These are phyloP conservation scores for Aspergillus quadricinctus DNA, from an alignment of 2,329 filamentous ascomycete genomes.

Conservation along the genomic window DNA sequence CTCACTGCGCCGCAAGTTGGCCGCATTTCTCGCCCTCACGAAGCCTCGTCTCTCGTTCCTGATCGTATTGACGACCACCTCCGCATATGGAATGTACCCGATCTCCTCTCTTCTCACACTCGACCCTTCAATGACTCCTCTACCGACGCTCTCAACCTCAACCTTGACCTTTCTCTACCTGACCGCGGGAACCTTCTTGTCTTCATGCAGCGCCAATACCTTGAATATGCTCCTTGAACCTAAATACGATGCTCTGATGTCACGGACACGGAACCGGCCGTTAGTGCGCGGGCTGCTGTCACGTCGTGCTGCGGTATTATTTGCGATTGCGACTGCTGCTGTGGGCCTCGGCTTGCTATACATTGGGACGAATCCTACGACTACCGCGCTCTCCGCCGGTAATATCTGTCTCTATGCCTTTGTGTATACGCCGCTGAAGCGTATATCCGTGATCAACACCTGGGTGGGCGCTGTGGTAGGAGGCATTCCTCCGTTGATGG, in stretches of 20 bases:
- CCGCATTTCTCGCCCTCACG: conserved; percentile 83
- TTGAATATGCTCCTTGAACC: conserved; percentile 97
- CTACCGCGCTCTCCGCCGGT: conserved; percentile 73
- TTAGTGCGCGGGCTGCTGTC: conserved; percentile 78
- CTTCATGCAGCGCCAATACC: conserved; percentile 85
- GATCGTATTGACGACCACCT: conserved; percentile 84
- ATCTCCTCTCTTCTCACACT: conserved; percentile 82
- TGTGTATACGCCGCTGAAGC: conserved; percentile 88
- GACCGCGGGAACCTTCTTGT: conserved; percentile 81
- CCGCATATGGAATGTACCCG: conserved; percentile 87
- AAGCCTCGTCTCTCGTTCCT: conserved; percentile 92
- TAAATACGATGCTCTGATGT: conserved; percentile 86
- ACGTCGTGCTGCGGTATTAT: conserved; percentile 65
- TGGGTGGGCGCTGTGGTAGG: conserved; percentile 93
- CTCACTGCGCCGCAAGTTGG: conserved; percentile 62
- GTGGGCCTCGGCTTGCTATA: conserved; percentile 71
- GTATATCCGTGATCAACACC: conserved; percentile 80
- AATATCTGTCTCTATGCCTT: conserved; percentile 91
- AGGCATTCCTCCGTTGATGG: conserved; percentile 93
- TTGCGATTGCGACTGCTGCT: conserved; percentile 69
- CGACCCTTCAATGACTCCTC: conserved; percentile 61
- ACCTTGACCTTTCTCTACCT: conserved; percentile 90
- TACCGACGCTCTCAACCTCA: conserved; percentile 63
- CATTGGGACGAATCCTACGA: conserved; percentile 89
- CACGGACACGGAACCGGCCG: conserved; percentile 83